phyloP scores from a whole-genome alignment of 73 alveolate genomes.

The Blepharisma japonicum region DNA sequence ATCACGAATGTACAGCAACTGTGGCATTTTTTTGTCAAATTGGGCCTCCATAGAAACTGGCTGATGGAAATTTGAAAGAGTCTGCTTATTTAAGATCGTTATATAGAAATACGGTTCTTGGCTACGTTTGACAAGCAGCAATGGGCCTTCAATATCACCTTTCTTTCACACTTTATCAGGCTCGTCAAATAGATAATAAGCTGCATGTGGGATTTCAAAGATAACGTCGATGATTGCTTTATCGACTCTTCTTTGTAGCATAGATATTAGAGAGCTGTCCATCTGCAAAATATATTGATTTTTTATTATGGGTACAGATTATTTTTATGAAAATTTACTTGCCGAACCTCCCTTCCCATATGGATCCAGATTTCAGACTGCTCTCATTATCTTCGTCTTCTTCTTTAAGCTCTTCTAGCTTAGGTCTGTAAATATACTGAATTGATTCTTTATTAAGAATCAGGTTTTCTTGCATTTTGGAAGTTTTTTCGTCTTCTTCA shows the following conservation, averaged over 20 bases:
- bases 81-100: constrained; percentile 16
- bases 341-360: too few relatives aligned
- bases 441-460: too few relatives aligned
- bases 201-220: constrained; percentile 21
- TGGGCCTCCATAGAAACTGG: not conserved
- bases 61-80: not conserved
- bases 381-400: too few relatives aligned
- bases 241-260: not conserved
- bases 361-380: too few relatives aligned
- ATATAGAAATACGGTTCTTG: constrained; percentile 16
- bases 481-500: too few relatives aligned
- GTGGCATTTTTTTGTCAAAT: constrained; percentile 26
- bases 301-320: too few relatives aligned
- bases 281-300: too few relatives aligned
- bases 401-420: too few relatives aligned
- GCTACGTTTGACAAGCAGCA: constrained; percentile 20
- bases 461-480: too few relatives aligned
- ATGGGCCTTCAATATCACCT: constrained; percentile 25
- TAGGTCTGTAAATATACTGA: too few relatives aligned
- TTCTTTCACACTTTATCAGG: not conserved
- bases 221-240: constrained; percentile 13
- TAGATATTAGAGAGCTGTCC: not conserved
- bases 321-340: too few relatives aligned
- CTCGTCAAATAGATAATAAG: not conserved
- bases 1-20: constrained; percentile 12